phyloP scores from a whole-genome alignment of 495 filamentous ascomycete genomes.

The Elasticomyces elasticus region DNA sequence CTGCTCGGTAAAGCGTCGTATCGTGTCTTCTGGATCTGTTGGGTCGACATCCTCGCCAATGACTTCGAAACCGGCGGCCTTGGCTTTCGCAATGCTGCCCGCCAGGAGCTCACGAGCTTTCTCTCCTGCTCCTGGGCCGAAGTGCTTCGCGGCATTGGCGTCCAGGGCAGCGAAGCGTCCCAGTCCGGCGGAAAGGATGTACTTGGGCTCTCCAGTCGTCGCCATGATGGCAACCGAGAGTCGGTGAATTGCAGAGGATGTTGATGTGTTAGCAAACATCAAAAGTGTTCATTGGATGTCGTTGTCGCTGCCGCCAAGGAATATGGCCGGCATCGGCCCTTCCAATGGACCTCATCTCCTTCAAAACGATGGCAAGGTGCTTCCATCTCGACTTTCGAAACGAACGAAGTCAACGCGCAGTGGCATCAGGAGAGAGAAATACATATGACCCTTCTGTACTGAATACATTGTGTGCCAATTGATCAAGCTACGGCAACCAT shows the following conservation, averaged over 20 bases:
- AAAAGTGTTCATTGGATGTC: too few relatives aligned
- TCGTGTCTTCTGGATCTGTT: constrained; percentile 4
- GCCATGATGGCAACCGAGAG: not conserved
- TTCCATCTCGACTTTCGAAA: too few relatives aligned
- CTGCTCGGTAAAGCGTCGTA: constrained; percentile 3
- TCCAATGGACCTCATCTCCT: too few relatives aligned
- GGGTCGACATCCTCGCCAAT: constrained; percentile 8
- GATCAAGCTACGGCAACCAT: not conserved
- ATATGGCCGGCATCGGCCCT: too few relatives aligned
- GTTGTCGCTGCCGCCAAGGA: too few relatives aligned
- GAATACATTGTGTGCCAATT: too few relatives aligned
- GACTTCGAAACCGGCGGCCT: constrained; percentile 12
- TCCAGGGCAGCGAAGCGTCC: constrained; percentile 8
- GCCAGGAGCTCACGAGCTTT: constrained; percentile 6
- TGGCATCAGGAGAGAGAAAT: too few relatives aligned
- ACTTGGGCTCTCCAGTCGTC: not conserved
- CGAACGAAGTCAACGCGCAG: too few relatives aligned
- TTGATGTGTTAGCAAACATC: too few relatives aligned
- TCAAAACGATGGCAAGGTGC: too few relatives aligned
- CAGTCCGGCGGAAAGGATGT: constrained; percentile 6
- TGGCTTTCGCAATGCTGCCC: constrained; percentile 4
- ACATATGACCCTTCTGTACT: too few relatives aligned
- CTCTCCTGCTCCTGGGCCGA: constrained; percentile 7
- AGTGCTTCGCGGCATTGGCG: not conserved
- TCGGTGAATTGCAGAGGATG: too few relatives aligned